Evolutionary conservation across 2,329 filamentous ascomycete species (phyloP), one percentile per base, ranked within the genome.

Genomic region (Myriosclerotinia scirpicola): DNA sequence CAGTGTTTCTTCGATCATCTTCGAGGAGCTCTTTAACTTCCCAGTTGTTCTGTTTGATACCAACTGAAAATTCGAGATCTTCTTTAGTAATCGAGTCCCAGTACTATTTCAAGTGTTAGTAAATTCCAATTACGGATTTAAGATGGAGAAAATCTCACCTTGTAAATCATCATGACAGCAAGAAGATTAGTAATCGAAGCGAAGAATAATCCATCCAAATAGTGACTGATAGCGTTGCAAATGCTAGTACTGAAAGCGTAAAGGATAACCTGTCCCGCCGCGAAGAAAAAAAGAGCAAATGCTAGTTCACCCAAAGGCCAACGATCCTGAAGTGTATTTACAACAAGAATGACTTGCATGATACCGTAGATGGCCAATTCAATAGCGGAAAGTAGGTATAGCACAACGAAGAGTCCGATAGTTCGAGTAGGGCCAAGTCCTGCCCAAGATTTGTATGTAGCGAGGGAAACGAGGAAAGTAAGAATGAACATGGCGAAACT

Each of bases 151-250:
- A 52, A 65, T 75, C 81, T 69, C 79, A 89, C 92, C 90, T 99
- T 99, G 85, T 99, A 99, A 48, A 99, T 89, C 95, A 98, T 99
- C 95, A 99, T 99, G 69, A 99, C 94, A 15, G 89, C 92, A 54
- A 99, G 82, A 54, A 99, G 80, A 76, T 99, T 99, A 82, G 93
- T 95, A 65, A 94, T 88, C 0, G 94, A 97, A 5, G 93, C 92
- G 76, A 99, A 93, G 81, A 98, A 96, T 58, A 98, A 80, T 0
- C 94, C 94, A 75, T 99, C 95, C 59, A 99, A 80, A 77, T 98
- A 99, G 78, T 99, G 95, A 79, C 92, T 88, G 50, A 93, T 87
- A 56, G 87, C 86, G 62, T 89, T 84, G 81, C 95, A 99, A 74
- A 99, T 93, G 70, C 84, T 87, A 71, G 89, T 84, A 80, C 92